phyloP scores from a whole-genome alignment of 2,329 filamentous ascomycete genomes.

The Colletotrichum orchidophilum region DNA sequence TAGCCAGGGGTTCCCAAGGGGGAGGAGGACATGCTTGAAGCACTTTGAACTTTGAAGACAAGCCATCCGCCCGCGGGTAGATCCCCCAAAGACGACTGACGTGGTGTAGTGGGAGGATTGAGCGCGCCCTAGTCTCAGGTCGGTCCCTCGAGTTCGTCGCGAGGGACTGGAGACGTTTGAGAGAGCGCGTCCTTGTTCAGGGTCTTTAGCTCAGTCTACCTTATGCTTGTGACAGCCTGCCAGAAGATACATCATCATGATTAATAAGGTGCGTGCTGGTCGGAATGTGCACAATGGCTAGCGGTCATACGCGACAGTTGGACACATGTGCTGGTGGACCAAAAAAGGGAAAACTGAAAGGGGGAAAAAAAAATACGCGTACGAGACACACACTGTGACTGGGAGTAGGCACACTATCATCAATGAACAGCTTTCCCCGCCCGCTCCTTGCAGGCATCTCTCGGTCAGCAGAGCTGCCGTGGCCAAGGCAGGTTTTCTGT shows the following conservation, averaged over 20 bases:
- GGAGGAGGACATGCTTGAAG: background rate
- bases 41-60: no score
- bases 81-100: constrained; percentile 14
- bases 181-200: background rate
- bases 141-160: constrained; percentile 10
- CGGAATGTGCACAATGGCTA: constrained; percentile 13
- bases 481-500: constrained; percentile 23
- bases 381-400: background rate
- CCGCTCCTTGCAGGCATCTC: constrained; percentile 13
- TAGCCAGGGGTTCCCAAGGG: constrained; percentile 17
- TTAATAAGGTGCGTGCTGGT: background rate
- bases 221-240: background rate
- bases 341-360: background rate
- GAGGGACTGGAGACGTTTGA: background rate
- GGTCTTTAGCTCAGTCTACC: background rate
- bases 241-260: background rate
- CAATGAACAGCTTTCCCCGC: background rate
- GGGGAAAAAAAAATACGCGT: background rate
- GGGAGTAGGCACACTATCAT: background rate
- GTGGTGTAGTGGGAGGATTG: background rate
- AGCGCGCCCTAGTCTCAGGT: background rate
- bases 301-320: background rate
- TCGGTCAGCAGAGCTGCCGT: constrained; percentile 18
- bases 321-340: background rate
- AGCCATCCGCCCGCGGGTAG: constrained; percentile 19